Percentiles rank a stretch among this genome's conserved stretches.
Conservation (phyloP, 257 asterid genomes). For the Solanum sejunctum region DNA sequence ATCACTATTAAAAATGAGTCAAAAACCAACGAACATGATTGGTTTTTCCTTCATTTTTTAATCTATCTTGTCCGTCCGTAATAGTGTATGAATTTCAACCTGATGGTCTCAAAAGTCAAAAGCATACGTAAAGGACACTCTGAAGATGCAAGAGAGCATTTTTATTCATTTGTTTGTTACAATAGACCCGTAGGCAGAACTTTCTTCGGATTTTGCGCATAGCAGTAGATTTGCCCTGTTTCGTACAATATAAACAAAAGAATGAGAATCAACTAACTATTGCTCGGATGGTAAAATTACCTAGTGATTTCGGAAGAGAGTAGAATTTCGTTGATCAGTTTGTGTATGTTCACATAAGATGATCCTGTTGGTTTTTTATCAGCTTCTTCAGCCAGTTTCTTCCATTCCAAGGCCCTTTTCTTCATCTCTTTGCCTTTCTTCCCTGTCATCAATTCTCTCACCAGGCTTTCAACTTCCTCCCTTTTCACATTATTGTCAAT, state of each 20-base stretch:
- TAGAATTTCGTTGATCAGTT: slow-evolving; percentile 13
- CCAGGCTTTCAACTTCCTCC: slow-evolving; percentile 26
- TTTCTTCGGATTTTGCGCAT: too few relatives aligned
- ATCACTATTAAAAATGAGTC: too few relatives aligned
- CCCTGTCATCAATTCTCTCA: slow-evolving; percentile 28
- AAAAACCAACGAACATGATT: too few relatives aligned
- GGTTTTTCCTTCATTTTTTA: too few relatives aligned
- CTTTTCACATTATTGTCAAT: slow-evolving; percentile 35
- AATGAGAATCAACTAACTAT: background rate
- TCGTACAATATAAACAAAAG: background rate
- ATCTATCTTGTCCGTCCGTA: too few relatives aligned
- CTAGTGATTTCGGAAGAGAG: background rate
- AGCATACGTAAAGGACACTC: background rate
- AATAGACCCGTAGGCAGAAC: fast-evolving
- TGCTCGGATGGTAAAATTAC: background rate
- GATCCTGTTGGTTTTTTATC: background rate
- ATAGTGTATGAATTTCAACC: background rate
- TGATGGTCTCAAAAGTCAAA: background rate
- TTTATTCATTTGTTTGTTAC: background rate
- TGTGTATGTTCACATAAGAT: slow-evolving; percentile 20
- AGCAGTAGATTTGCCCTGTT: too few relatives aligned
- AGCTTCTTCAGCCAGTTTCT: slow-evolving; percentile 13
- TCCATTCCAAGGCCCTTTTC: slow-evolving; percentile 23
- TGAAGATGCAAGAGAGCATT: background rate
- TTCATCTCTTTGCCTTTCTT: slow-evolving; percentile 21